phyloP scores from a whole-genome alignment of 2,329 filamentous ascomycete species.

The Diaporthe nobilis region DNA sequence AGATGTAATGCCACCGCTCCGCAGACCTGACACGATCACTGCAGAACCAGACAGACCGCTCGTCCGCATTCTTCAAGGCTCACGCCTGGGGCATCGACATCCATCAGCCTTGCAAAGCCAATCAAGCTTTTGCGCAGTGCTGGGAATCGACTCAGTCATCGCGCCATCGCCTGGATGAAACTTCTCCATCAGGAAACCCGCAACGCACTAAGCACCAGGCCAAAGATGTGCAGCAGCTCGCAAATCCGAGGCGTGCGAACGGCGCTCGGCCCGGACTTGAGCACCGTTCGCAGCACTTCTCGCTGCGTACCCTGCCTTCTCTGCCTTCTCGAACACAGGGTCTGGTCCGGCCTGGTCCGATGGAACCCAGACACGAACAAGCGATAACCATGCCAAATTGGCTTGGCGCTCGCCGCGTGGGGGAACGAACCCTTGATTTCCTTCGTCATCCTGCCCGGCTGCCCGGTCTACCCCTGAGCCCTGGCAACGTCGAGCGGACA shows the following conservation, averaged over 20 bases:
- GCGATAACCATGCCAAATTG: conserved; percentile 21
- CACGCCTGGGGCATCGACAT: background rate
- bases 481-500: conserved; percentile 37
- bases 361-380: background rate
- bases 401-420: conserved; percentile 23
- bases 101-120: conserved; percentile 16
- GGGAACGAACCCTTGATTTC: conserved; percentile 29
- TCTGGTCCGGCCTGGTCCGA: conserved; percentile 24
- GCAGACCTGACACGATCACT: conserved; percentile 12
- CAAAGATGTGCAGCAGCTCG: conserved; percentile 9
- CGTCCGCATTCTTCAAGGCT: background rate
- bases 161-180: conserved; percentile 26
- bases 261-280: conserved; percentile 33
- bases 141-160: conserved; percentile 11
- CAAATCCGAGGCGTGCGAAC: conserved; percentile 34
- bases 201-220: conserved; percentile 12
- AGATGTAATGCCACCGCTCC: background rate
- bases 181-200: conserved; percentile 22
- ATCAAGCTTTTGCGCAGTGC: conserved; percentile 13
- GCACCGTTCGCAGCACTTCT: background rate
- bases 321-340: conserved; percentile 29
- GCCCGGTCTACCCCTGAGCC: conserved; percentile 35
- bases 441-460: conserved; percentile 34
- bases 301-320: background rate
- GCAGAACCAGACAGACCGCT: conserved; percentile 23